Evolutionary conservation across 176 grass and related monocot genomes (phyloP).

Genomic region (Elaeis guineensis): DNA sequence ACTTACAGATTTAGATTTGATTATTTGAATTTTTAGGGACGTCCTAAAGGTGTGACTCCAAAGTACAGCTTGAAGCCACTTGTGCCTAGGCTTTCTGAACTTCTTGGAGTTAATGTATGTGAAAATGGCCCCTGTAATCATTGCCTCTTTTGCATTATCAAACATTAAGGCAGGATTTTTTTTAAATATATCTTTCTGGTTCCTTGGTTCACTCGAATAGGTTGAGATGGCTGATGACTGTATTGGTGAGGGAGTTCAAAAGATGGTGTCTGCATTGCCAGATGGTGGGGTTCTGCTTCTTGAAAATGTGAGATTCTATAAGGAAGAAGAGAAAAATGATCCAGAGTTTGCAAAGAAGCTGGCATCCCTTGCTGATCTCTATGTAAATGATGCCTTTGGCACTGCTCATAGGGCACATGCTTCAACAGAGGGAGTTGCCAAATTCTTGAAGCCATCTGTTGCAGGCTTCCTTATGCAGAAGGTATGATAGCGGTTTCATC

Average conservation of each 20-base stretch:
- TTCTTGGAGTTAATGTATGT: conserved; percentile 76
- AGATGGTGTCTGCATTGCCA: conserved; percentile 51
- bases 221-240: conserved; percentile 88
- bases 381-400: conserved; percentile 92
- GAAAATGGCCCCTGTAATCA: neutral
- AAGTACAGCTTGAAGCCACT: conserved; percentile 98
- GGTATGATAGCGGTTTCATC: conserved; percentile 16
- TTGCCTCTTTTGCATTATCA: no score
- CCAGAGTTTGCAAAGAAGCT: conserved; percentile 94
- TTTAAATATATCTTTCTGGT: neutral
- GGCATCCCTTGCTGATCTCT: conserved; percentile 81
- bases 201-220: conserved; percentile 14
- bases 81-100: conserved; percentile 81
- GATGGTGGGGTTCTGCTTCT: conserved; percentile 89
- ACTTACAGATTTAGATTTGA: neutral
- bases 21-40: conserved; percentile 40
- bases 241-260: conserved; percentile 85
- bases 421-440: conserved; percentile 88
- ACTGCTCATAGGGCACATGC: conserved; percentile 90
- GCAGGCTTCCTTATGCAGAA: conserved; percentile 99
- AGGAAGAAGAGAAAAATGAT: conserved; percentile 96
- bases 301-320: conserved; percentile 94
- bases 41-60: conserved; percentile 89
- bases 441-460: conserved; percentile 82
- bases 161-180: no score